Percentiles rank a stretch among this genome's conserved stretches.
These are phyloP conservation scores for Lizanozyma gosingica DNA, from an alignment of 1,139 yeast genomes.

Conservation along the genomic window DNA sequence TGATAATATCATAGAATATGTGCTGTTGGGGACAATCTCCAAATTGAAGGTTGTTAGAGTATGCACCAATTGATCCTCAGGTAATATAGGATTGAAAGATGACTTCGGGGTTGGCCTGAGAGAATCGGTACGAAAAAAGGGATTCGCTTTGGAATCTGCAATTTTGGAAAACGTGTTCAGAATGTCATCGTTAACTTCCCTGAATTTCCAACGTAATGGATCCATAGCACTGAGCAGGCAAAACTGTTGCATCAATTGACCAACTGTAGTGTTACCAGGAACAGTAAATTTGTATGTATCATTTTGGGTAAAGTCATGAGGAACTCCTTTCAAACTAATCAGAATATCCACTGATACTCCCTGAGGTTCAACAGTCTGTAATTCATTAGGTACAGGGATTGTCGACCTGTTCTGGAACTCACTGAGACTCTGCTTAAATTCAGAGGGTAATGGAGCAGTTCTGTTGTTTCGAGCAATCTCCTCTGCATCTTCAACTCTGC, in stretches of 20 bases:
- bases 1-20: not conserved
- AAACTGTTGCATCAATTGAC: slow-evolving; percentile 24
- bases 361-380: not conserved
- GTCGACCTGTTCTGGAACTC: not conserved
- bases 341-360: not conserved
- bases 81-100: not conserved
- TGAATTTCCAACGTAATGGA: slow-evolving; percentile 16
- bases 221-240: slow-evolving; percentile 23
- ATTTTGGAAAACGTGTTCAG: not conserved
- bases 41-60: not conserved
- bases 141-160: not conserved
- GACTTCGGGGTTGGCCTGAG: not conserved
- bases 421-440: slow-evolving; percentile 18
- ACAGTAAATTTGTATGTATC: not conserved
- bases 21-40: not conserved
- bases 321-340: slow-evolving; percentile 1
- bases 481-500: slow-evolving; percentile 29
- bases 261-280: slow-evolving; percentile 15
- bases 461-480: slow-evolving; percentile 27
- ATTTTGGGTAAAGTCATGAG: slow-evolving; percentile 4
- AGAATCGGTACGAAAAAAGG: not conserved
- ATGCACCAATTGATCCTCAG: not conserved
- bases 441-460: slow-evolving; percentile 47
- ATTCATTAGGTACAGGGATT: not conserved
- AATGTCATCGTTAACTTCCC: slow-evolving; percentile 6